Percentiles rank a stretch among this genome's conserved stretches.
Evolutionary conservation across 2,329 filamentous ascomycete species (phyloP).

Genomic region (Fusarium sp.): DNA sequence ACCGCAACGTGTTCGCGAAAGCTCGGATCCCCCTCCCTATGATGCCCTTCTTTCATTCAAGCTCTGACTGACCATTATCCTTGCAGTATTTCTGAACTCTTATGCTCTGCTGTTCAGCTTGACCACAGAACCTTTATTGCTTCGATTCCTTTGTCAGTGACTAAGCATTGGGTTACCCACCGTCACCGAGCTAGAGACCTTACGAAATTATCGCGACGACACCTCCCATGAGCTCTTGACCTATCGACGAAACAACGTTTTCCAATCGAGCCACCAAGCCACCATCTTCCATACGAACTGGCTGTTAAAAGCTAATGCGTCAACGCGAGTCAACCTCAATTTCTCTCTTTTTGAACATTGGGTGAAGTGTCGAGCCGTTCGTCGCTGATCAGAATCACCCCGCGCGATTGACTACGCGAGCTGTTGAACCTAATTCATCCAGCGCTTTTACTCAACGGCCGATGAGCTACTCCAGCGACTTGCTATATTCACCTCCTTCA

Average conservation of each 20-base stretch:
- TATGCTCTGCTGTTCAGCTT: constrained; percentile 33
- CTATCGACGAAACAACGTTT: constrained; percentile 32
- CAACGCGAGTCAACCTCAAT: constrained; percentile 52
- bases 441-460: constrained; percentile 34
- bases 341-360: constrained; percentile 50
- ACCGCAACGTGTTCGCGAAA: constrained; percentile 46
- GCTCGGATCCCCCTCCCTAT: constrained; percentile 46
- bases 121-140: constrained; percentile 18
- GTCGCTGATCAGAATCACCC: constrained; percentile 28
- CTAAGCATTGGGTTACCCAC: constrained; percentile 13
- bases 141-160: constrained; percentile 25
- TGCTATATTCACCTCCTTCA: constrained; percentile 26
- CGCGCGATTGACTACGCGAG: constrained; percentile 22
- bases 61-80: constrained; percentile 46
- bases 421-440: constrained; percentile 12
- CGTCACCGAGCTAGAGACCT: constrained; percentile 15
- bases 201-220: constrained; percentile 31
- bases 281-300: constrained; percentile 37
- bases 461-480: constrained; percentile 42
- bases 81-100: constrained; percentile 44
- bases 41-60: constrained; percentile 42
- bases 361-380: constrained; percentile 46
- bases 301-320: constrained; percentile 52
- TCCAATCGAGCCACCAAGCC: constrained; percentile 22
- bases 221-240: constrained; percentile 49